Conservation (phyloP, 75 land plant genomes). For the Sequoia sempervirens region DNA sequence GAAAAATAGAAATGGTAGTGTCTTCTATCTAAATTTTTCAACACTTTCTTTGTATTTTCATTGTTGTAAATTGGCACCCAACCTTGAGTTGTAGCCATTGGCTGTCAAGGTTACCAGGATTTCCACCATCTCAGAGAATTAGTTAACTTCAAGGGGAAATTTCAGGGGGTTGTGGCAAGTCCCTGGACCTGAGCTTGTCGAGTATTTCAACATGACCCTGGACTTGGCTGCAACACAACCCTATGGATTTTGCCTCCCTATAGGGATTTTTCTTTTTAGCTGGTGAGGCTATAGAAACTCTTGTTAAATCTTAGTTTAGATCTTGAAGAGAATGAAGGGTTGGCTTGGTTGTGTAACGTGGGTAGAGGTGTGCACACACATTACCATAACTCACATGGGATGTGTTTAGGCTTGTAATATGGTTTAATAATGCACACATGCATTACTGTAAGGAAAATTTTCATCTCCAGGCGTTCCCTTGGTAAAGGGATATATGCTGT, state of each 20-base stretch:
- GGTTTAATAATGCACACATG: not conserved
- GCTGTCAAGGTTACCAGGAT: not conserved
- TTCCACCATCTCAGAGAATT: not conserved
- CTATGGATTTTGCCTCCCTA: not conserved
- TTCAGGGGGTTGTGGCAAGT: not conserved
- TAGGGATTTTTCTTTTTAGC: not conserved
- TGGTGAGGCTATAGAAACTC: not conserved
- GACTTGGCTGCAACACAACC: not conserved
- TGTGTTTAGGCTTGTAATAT: not conserved
- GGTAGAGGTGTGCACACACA: not conserved
- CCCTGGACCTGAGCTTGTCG: not conserved
- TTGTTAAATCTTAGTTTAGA: not conserved
- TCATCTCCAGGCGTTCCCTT: not conserved
- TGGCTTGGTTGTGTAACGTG: not conserved
- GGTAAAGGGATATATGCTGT: not conserved
- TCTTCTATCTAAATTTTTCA: not conserved
- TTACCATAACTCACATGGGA: not conserved
- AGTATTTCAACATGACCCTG: not conserved
- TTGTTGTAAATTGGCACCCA: not conserved
- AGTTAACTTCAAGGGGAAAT: not conserved
- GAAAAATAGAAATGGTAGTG: no score
- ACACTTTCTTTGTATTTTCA: not conserved
- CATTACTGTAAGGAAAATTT: not conserved
- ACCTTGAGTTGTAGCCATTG: not conserved
- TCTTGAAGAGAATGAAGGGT: not conserved